Base-by-base conservation (phyloP, 2,329 filamentous ascomycete genomes). In the Calonectria pteridis region DNA sequence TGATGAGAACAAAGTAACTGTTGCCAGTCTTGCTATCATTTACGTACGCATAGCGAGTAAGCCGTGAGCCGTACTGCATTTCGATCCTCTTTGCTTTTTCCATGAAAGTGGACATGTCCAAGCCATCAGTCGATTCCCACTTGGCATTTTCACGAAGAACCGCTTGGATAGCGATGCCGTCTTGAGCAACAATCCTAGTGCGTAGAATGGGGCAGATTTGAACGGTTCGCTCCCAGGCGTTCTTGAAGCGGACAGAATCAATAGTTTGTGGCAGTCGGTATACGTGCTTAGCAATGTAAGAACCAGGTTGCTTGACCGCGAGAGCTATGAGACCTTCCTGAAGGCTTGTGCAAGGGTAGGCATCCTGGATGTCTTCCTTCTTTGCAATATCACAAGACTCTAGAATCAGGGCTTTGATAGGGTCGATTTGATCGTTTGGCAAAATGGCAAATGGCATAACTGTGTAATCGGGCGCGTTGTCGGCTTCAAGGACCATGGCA, bases 331-430 rank as follows among this genome's bases (percentile, higher is more conserved):
- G 53, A 26, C 67, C 67, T 37, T 69, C 67, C 51, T 69, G 67
- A 18, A 69, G 51, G 33, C 53, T 40, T 18, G 67, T 59, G 67
- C 67, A 69, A 28, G 67, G 67, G 28, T 69, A 69, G 18, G 75
- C 73, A 6, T 73, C 18, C 72, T 81, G 71, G 83, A 86, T 83
- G n/a, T 66, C 35, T 23, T 67, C 37, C 37, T 79, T 23, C 49
- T 81, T 77, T 23, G 50, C 31, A 37, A 58, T 23, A 6, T 29
- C 14, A n/a, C 53, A 59, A 31, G 26, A 20, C 29, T 68, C 66
- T 4, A 28, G 6, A n/a, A 68, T 26, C 4, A 53, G 46, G 14
- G 37, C 33, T 28, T 62, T 62, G 10, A 62, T 40, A 13, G 33
- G 6, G 4, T 62, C 55, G 2, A 62, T 16, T 11, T 62, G 33